Evolutionary conservation across 225 moss, liverwort and hornwort species (phyloP), one percentile per base, ranked within the genome.

Genomic region (Marchantia polymorpha): DNA sequence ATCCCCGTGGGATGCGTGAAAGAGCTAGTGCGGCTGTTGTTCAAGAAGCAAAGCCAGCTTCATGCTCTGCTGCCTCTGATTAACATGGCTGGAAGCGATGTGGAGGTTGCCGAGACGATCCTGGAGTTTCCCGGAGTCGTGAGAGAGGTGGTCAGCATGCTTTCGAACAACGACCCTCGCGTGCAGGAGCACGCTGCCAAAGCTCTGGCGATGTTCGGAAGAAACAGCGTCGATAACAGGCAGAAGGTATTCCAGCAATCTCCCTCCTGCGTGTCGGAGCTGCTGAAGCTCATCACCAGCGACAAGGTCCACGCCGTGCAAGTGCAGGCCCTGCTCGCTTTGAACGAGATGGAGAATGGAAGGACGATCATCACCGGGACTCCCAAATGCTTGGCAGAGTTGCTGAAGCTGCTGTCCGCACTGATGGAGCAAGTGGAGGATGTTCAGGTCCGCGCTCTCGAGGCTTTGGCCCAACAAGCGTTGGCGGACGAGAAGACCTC

Each of bases 161-260:
- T 79, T 17, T 79, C 78, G 7, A 64, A 49, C 64, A 64, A 16
- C 49, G 77, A 77, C 17, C 52, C 77, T 77, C 64, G 77, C 51
- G 20, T 77, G 12, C 77, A 77, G 26, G 64, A 77, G 64, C 50
- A 77, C 27, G 77, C 77, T 19, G 77, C 77, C 49, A 66, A 77
- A 66, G 77, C 77, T 77, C 66, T 77, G 64, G 77, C 77, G 13
- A 77, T 77, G 77, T 77, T 77, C 9, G 77, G 77, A 14, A 77
- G 77, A 19, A 64, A 65, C 12, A 77, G 64, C 25, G 77, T 39
- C 14, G 77, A 65, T 15, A 77, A 77, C 46, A 39, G 64, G 25
- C 77, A 50, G 64, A 77, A 51, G 49, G 65, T 77, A 8, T 77
- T 77, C 49, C 64, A 77, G 11, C 64, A 77, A 65, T 49, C 49